Evolutionary conservation across 2,329 filamentous ascomycete genomes (phyloP).

Genomic region (Calonectria hawksworthii): DNA sequence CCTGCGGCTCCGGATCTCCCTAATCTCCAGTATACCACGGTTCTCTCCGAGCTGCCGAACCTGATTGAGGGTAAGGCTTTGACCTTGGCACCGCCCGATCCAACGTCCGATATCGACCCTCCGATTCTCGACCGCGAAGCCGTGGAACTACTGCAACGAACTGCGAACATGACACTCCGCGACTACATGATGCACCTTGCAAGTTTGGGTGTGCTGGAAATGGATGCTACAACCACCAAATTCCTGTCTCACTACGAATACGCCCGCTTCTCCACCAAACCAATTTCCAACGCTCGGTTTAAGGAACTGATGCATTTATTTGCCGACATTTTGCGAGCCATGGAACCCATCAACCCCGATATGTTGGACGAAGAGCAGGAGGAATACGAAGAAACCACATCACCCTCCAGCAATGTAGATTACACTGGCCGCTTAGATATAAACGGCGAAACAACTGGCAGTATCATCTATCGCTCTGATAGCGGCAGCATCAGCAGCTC

Average conservation of each 20-base stretch:
- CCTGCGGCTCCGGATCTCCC: constrained; percentile 81
- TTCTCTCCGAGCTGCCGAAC: constrained; percentile 87
- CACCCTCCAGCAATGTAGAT: constrained; percentile 59
- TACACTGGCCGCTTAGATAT: constrained; percentile 61
- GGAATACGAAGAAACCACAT: constrained; percentile 40
- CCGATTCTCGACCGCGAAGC: constrained; percentile 74
- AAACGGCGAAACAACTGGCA: constrained; percentile 56
- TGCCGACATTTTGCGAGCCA: constrained; percentile 81
- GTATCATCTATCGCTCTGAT: constrained; percentile 45
- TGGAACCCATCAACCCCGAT: constrained; percentile 74
- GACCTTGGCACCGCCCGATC: constrained; percentile 78
- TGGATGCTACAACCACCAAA: constrained; percentile 60
- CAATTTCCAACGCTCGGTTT: constrained; percentile 80
- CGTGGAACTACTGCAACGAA: constrained; percentile 79
- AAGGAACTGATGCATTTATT: constrained; percentile 86
- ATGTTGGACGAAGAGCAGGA: constrained; percentile 57
- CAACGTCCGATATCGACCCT: constrained; percentile 53
- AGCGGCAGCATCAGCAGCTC: constrained; percentile 52
- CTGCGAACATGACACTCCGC: constrained; percentile 79
- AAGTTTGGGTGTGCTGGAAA: constrained; percentile 72
- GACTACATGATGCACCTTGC: constrained; percentile 83
- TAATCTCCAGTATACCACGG: constrained; percentile 85
- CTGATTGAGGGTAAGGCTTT: constrained; percentile 94
- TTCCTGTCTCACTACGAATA: constrained; percentile 87
- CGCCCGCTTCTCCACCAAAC: constrained; percentile 82